A percentile compares a stretch with the other conserved stretches of the same genome.
Conservation (phyloP, 352 stramenopile species). For the Pythium insidiosum region DNA sequence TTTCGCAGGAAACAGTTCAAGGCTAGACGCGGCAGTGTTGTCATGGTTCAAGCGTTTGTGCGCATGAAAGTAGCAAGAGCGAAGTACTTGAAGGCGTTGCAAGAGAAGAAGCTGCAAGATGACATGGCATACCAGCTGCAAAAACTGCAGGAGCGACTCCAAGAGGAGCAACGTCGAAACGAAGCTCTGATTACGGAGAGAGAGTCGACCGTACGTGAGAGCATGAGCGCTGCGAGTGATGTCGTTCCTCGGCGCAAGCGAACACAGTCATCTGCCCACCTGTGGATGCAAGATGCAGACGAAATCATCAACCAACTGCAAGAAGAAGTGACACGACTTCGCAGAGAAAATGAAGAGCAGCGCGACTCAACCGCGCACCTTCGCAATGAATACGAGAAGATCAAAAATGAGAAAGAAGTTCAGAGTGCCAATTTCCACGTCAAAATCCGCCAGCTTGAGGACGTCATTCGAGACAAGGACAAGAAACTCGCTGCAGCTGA, state of each 20-base stretch:
- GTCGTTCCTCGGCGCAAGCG: slow-evolving; percentile 14
- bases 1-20: slow-evolving; percentile 18
- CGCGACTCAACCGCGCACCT: slow-evolving; percentile 29
- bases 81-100: slow-evolving; percentile 64
- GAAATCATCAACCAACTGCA: slow-evolving; percentile 77
- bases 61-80: slow-evolving; percentile 77
- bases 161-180: slow-evolving; percentile 75
- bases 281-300: slow-evolving; percentile 83
- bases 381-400: slow-evolving; percentile 63
- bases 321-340: slow-evolving; percentile 56
- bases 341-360: slow-evolving; percentile 74
- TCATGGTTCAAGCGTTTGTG: slow-evolving; percentile 44
- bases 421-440: slow-evolving; percentile 69
- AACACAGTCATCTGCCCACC: slow-evolving; percentile 53
- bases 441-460: slow-evolving; percentile 74
- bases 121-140: slow-evolving; percentile 84
- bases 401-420: slow-evolving; percentile 73
- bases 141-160: slow-evolving; percentile 66
- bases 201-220: slow-evolving; percentile 21
- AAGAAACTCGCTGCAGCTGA: slow-evolving; percentile 71
- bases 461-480: slow-evolving; percentile 75
- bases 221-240: slow-evolving; percentile 7
- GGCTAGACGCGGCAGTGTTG: slow-evolving; percentile 9
- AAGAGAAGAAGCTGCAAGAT: slow-evolving; percentile 77
- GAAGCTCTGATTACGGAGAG: slow-evolving; percentile 48